Conservation (phyloP, 306 rosid species). For the Medicago arabica region DNA sequence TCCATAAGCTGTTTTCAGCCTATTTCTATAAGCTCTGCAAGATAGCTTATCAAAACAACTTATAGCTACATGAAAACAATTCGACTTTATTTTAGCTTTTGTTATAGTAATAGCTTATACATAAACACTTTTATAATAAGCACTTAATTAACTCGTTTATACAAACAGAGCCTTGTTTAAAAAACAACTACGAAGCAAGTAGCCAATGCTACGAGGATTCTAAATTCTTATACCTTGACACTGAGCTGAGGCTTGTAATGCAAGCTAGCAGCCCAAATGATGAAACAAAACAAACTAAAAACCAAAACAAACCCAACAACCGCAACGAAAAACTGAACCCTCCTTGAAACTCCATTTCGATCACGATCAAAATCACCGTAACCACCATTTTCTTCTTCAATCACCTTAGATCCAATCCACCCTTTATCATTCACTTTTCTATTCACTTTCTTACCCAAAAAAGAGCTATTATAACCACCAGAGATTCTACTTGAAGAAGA, state of each 20-base stretch:
- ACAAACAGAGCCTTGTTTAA: too few relatives aligned
- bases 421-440: constrained; percentile 56
- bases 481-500: constrained; percentile 80
- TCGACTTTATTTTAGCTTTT: too few relatives aligned
- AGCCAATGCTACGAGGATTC: not conserved
- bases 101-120: too few relatives aligned
- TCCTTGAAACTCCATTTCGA: constrained; percentile 50
- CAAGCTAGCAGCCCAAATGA: constrained; percentile 72
- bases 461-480: constrained; percentile 61
- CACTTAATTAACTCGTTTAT: too few relatives aligned
- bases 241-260: constrained; percentile 58
- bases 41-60: too few relatives aligned
- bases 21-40: too few relatives aligned
- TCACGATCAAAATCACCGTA: constrained; percentile 43
- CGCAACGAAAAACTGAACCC: constrained; percentile 60
- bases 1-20: too few relatives aligned
- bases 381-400: constrained; percentile 70
- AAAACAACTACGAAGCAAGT: constrained; percentile 14
- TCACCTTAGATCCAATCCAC: constrained; percentile 73
- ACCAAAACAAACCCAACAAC: constrained; percentile 58
- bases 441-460: constrained; percentile 41
- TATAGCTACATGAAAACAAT: too few relatives aligned
- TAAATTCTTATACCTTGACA: constrained; percentile 64
- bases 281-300: constrained; percentile 68
- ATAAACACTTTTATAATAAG: too few relatives aligned